A percentile compares a stretch with the other conserved stretches of the same genome.
Evolutionary conservation across 2,329 filamentous ascomycete genomes (phyloP).

Genomic region (Ophiocordyceps camponoti-floridani): DNA sequence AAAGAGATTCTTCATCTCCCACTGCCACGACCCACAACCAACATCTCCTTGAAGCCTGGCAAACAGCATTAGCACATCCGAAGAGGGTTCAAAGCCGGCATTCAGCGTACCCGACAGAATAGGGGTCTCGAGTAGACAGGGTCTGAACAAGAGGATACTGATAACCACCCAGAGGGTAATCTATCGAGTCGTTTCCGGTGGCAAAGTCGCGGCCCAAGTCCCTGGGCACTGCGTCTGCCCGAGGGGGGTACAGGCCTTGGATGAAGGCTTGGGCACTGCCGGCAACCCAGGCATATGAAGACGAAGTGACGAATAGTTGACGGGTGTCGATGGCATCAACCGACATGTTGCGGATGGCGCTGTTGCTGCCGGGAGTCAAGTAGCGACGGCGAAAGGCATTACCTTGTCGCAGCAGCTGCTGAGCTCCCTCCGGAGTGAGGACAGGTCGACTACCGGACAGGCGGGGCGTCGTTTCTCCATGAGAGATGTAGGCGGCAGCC

Average conservation of each 20-base stretch:
- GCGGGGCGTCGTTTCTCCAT: constrained; percentile 35
- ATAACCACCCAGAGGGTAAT: constrained; percentile 58
- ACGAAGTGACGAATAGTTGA: constrained; percentile 24
- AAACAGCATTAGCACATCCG: background rate
- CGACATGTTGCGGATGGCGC: constrained; percentile 21
- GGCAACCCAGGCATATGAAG: constrained; percentile 30
- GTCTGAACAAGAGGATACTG: constrained; percentile 57
- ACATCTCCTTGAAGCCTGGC: constrained; percentile 19
- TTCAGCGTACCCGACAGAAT: constrained; percentile 24
- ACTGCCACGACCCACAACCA: constrained; percentile 19
- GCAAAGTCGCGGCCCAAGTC: constrained; percentile 23
- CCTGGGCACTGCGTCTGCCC: constrained; percentile 19
- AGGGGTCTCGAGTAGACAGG: constrained; percentile 24
- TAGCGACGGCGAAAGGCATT: constrained; percentile 30
- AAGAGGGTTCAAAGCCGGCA: background rate
- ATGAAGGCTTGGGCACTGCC: constrained; percentile 60
- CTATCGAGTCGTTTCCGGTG: constrained; percentile 25
- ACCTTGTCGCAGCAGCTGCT: constrained; percentile 32
- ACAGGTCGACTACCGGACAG: constrained; percentile 10
- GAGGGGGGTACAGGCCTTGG: constrained; percentile 69
- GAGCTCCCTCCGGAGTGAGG: constrained; percentile 34
- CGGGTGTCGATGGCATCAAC: constrained; percentile 27
- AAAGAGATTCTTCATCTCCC: constrained; percentile 11
- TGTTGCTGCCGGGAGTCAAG: constrained; percentile 12
- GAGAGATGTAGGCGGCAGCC: constrained; percentile 26